Conservation (phyloP, 2,329 filamentous ascomycete species). For the Magnaporthiopsis poae region DNA sequence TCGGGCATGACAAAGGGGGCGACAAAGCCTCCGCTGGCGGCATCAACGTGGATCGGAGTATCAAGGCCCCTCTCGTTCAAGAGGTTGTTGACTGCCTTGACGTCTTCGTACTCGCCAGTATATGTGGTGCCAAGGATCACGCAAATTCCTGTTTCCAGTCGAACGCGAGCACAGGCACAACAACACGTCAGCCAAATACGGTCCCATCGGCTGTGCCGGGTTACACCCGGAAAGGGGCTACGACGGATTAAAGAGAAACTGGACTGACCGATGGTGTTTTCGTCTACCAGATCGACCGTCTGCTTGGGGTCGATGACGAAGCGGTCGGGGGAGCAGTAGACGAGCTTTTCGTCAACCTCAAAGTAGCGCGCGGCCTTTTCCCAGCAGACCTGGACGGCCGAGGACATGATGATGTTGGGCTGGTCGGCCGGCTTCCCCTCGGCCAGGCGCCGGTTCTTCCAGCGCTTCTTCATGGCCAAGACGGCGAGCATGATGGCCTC, state of each 20-base stretch:
- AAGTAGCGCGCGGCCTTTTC: conserved; percentile 86
- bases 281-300: conserved; percentile 51
- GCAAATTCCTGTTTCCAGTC: conserved; percentile 56
- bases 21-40: conserved; percentile 84
- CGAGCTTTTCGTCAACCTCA: conserved; percentile 81
- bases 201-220: background rate
- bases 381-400: conserved; percentile 94
- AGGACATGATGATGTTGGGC: conserved; percentile 92
- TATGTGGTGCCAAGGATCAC: conserved; percentile 87
- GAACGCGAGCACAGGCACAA: background rate
- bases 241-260: background rate
- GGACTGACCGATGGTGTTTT: conserved; percentile 53
- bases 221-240: no score
- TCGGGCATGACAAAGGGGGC: conserved; percentile 80
- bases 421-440: conserved; percentile 70
- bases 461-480: conserved; percentile 89
- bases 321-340: conserved; percentile 50
- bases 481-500: conserved; percentile 78
- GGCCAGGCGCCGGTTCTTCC: conserved; percentile 77
- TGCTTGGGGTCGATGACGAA: conserved; percentile 55
- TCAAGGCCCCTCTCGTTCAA: conserved; percentile 66
- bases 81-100: conserved; percentile 83
- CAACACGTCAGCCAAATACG: background rate
- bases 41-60: conserved; percentile 85
- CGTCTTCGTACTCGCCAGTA: conserved; percentile 90